phyloP scores from a whole-genome alignment of 2,329 filamentous ascomycete genomes.

The Emmonsiellopsis sp. region DNA sequence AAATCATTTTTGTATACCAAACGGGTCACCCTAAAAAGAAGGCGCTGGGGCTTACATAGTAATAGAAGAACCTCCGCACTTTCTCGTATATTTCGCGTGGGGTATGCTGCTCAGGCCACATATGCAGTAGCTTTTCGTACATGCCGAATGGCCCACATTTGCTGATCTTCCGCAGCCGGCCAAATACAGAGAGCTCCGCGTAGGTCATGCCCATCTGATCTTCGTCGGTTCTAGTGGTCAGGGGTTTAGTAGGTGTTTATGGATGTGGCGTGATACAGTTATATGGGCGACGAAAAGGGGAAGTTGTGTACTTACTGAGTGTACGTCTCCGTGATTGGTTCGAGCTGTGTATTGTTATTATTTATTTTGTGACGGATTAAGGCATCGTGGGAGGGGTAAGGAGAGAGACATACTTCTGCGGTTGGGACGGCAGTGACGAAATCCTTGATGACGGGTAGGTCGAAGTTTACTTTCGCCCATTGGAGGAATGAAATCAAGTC shows the following conservation, averaged over 20 bases:
- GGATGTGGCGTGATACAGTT: not conserved
- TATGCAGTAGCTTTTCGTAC: constrained; percentile 41
- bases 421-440: constrained; percentile 55
- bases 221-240: constrained; percentile 35
- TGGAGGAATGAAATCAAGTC: constrained; percentile 60
- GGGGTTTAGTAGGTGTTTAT: not conserved
- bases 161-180: constrained; percentile 42
- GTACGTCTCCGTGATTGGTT: constrained; percentile 55
- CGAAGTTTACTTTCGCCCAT: constrained; percentile 51
- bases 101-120: constrained; percentile 28
- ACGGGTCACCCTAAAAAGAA: not conserved
- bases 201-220: constrained; percentile 42
- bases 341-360: constrained; percentile 30
- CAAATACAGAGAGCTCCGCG: constrained; percentile 42
- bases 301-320: constrained; percentile 26
- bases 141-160: constrained; percentile 45
- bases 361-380: not conserved
- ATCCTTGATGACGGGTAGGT: constrained; percentile 40
- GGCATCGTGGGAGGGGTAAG: not conserved
- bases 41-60: constrained; percentile 2
- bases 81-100: constrained; percentile 20
- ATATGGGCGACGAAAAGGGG: not conserved
- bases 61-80: constrained; percentile 29
- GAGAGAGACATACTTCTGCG: constrained; percentile 29
- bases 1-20: not conserved